These are phyloP conservation scores for Mesembryanthemum crystallinum DNA, from an alignment of 148 eudicot species.

Conservation along the genomic window DNA sequence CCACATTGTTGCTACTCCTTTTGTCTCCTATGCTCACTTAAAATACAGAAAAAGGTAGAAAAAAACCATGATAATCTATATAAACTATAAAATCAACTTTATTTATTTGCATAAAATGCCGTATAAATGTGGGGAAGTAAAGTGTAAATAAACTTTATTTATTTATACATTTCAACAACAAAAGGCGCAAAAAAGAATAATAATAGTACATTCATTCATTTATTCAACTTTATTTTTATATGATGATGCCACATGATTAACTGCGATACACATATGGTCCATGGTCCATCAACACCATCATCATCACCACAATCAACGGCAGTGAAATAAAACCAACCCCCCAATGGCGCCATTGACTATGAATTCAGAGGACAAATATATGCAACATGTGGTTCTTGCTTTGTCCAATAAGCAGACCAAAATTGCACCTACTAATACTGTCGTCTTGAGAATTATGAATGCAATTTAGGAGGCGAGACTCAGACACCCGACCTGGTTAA, in stretches of 20 bases:
- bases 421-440: not conserved
- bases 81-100: not conserved
- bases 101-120: no score
- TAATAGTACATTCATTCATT: no score
- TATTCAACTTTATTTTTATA: not conserved
- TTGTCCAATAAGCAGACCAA: not conserved
- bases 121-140: no score
- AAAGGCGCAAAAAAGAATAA: no score
- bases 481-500: no score
- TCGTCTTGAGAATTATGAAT: not conserved
- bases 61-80: not conserved
- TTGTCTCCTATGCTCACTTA: conserved; percentile 1
- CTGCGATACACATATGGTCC: not conserved
- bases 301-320: conserved; percentile 32
- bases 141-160: no score
- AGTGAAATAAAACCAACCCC: not conserved
- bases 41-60: not conserved
- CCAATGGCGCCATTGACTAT: conserved; percentile 18
- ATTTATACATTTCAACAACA: no score
- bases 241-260: not conserved
- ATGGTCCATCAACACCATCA: conserved; percentile 4
- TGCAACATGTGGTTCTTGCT: conserved; percentile 6
- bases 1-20: not conserved
- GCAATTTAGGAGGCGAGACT: no score
- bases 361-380: not conserved